Evolutionary conservation across 768 basidiomycete genomes (phyloP).

Genomic region (Peribolospora kevripleyi): DNA sequence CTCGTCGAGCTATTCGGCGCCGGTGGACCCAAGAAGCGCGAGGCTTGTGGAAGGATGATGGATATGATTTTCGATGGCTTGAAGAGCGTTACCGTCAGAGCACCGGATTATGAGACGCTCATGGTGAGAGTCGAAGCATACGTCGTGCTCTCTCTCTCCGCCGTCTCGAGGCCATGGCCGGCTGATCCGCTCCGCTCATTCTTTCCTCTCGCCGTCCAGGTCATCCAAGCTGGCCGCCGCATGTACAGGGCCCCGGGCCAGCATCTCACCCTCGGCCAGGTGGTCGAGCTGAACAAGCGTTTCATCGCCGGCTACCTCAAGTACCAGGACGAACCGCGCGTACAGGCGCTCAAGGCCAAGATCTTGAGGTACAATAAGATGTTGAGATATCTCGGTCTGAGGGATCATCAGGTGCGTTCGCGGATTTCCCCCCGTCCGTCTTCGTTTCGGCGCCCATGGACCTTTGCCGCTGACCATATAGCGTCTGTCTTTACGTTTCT

Average conservation of each 20-base stretch:
- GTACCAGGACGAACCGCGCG: slow-evolving; percentile 75
- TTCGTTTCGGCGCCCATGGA: not conserved
- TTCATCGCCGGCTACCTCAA: slow-evolving; percentile 77
- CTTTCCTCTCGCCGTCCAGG: slow-evolving; percentile 23
- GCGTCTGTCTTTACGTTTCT: not conserved
- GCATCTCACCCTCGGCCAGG: slow-evolving; percentile 77
- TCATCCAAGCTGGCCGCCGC: slow-evolving; percentile 82
- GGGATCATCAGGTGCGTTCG: slow-evolving; percentile 59
- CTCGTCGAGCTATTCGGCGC: slow-evolving; percentile 71
- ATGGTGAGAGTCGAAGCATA: slow-evolving; percentile 34
- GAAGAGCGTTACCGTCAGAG: slow-evolving; percentile 84
- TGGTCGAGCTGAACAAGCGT: slow-evolving; percentile 78
- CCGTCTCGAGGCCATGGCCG: not conserved
- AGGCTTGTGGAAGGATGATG: slow-evolving; percentile 68
- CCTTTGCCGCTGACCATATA: not conserved
- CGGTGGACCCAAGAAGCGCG: slow-evolving; percentile 66
- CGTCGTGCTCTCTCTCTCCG: slow-evolving; percentile 10
- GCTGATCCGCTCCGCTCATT: not conserved
- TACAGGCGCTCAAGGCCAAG: slow-evolving; percentile 50
- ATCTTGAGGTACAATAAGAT: slow-evolving; percentile 76
- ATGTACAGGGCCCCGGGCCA: slow-evolving; percentile 86
- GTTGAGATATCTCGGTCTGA: slow-evolving; percentile 65
- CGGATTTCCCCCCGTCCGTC: not conserved
- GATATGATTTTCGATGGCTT: slow-evolving; percentile 77
- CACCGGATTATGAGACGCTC: slow-evolving; percentile 90